Conservation (phyloP, 2,329 filamentous ascomycete genomes). For the Scytalidium sp. region DNA sequence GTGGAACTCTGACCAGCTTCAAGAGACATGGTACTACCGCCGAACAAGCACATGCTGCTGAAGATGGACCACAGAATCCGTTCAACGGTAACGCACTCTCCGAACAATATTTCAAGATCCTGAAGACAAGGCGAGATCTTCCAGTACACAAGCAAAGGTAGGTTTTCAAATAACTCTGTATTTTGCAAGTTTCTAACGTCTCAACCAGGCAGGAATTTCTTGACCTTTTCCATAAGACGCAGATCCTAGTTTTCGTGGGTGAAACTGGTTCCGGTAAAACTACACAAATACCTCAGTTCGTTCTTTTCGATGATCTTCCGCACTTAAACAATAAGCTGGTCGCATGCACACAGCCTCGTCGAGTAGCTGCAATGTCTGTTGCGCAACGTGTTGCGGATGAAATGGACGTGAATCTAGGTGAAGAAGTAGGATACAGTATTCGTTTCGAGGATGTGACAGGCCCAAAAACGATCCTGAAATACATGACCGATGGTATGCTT, state of each 20-base stretch:
- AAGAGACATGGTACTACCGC: conserved; percentile 79
- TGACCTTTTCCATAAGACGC: conserved; percentile 84
- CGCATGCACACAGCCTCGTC: conserved; percentile 94
- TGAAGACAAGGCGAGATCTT: conserved; percentile 78
- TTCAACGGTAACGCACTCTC: conserved; percentile 80
- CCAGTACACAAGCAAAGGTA: conserved; percentile 90
- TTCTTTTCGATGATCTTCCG: conserved; percentile 93
- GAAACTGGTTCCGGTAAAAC: conserved; percentile 99
- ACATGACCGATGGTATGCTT: conserved; percentile 99
- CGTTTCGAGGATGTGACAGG: conserved; percentile 96
- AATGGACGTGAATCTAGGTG: conserved; percentile 87
- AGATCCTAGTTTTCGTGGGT: conserved; percentile 97
- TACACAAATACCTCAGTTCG: conserved; percentile 97
- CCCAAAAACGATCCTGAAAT: conserved; percentile 89
- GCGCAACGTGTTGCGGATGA: conserved; percentile 97
- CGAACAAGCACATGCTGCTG: conserved; percentile 66
- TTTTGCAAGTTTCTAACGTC: not conserved
- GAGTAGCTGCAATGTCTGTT: conserved; percentile 98
- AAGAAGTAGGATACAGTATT: conserved; percentile 98
- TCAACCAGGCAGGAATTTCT: conserved; percentile 78
- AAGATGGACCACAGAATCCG: conserved; percentile 79
- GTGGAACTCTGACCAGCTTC: conserved; percentile 61
- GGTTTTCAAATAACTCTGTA: conserved; percentile 20
- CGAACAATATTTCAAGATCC: conserved; percentile 83
- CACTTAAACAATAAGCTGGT: conserved; percentile 84